Evolutionary conservation across 2,329 filamentous ascomycete genomes (phyloP).

Genomic region (Rhynchosporium graminicola): DNA sequence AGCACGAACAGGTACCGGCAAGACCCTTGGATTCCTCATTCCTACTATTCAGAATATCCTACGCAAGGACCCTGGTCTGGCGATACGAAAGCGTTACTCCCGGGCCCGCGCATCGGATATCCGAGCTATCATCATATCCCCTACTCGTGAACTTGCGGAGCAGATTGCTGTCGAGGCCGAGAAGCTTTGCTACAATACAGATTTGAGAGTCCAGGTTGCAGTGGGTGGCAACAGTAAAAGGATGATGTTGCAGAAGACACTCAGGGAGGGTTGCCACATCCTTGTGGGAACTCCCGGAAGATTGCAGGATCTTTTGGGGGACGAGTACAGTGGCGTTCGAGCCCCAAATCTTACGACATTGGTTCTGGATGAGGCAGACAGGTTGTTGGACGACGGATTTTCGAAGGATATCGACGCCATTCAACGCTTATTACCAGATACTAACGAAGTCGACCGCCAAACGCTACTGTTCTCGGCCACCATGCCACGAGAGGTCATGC

Average conservation of each 20-base stretch:
- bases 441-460: slow-evolving; percentile 68
- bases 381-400: slow-evolving; percentile 95
- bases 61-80: slow-evolving; percentile 58
- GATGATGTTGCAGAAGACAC: slow-evolving; percentile 39
- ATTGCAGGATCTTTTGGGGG: slow-evolving; percentile 72
- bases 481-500: slow-evolving; percentile 79
- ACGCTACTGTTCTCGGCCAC: slow-evolving; percentile 96
- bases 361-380: slow-evolving; percentile 95
- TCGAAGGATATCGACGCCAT: slow-evolving; percentile 65
- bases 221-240: slow-evolving; percentile 86
- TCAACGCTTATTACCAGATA: slow-evolving; percentile 61
- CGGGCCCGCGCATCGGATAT: slow-evolving; percentile 58
- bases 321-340: slow-evolving; percentile 47
- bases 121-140: slow-evolving; percentile 72
- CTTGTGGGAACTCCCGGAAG: slow-evolving; percentile 90
- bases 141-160: slow-evolving; percentile 78
- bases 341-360: slow-evolving; percentile 75
- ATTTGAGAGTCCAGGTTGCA: slow-evolving; percentile 65
- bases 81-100: slow-evolving; percentile 40
- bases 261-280: slow-evolving; percentile 78
- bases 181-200: slow-evolving; percentile 38
- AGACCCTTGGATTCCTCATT: slow-evolving; percentile 90
- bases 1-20: slow-evolving; percentile 95
- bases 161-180: slow-evolving; percentile 80
- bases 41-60: slow-evolving; percentile 83